Evolutionary conservation across 139 green algal species (phyloP).

Genomic region (Eudorina sp.): DNA sequence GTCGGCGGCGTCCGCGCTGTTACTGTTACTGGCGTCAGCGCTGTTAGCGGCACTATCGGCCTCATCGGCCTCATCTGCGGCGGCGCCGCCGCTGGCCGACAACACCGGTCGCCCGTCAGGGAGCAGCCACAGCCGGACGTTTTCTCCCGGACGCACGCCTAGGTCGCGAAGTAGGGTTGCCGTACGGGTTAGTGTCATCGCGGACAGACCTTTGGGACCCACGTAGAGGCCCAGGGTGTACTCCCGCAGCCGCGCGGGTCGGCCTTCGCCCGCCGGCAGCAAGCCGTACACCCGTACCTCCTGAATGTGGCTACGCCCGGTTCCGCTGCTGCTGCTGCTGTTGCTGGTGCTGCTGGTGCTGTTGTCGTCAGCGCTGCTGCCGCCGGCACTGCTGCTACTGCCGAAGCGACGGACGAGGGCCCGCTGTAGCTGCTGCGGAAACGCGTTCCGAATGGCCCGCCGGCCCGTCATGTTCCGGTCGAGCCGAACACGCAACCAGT

Average conservation of each 20-base stretch:
- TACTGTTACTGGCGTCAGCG: no score
- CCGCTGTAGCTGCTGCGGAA: no score
- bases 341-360: no score
- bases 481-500: no score
- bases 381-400: no score
- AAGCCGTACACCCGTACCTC: neutral
- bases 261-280: neutral
- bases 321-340: neutral
- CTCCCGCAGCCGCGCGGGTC: neutral
- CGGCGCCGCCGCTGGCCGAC: neutral
- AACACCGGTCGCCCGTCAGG: neutral
- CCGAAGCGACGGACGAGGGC: no score
- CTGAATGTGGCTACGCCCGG: neutral
- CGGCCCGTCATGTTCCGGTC: no score
- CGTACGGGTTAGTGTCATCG: neutral
- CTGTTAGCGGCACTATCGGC: no score
- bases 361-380: no score
- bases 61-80: no score
- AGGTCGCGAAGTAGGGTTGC: neutral
- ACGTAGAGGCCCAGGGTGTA: neutral
- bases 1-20: no score
- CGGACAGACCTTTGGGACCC: neutral
- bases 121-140: neutral
- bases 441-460: no score
- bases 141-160: neutral